A percentile compares a stretch with the other conserved stretches of the same genome.
Evolutionary conservation across 148 eudicot species (phyloP).

Genomic region (Nepenthes gracilis): DNA sequence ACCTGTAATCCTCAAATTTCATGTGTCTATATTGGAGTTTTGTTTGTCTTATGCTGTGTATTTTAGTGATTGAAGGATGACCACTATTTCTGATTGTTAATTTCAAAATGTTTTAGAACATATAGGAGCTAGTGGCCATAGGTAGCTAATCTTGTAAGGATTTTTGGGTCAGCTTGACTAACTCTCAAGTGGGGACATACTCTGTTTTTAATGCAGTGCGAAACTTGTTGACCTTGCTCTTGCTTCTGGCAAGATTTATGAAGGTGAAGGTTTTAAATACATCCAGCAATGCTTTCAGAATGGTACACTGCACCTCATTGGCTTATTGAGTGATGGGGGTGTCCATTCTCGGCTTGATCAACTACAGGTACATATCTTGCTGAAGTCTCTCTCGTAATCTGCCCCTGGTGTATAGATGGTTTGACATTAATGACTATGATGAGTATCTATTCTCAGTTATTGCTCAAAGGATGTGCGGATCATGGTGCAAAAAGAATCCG

Average conservation of each 20-base stretch:
- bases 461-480: constrained; percentile 71
- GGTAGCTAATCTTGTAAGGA: too few relatives aligned
- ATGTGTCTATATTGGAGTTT: too few relatives aligned
- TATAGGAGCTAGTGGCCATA: too few relatives aligned
- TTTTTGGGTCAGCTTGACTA: too few relatives aligned
- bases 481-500: constrained; percentile 88
- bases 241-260: constrained; percentile 74
- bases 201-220: constrained; percentile 34
- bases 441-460: constrained; percentile 27
- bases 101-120: too few relatives aligned
- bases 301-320: constrained; percentile 84
- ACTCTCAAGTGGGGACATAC: too few relatives aligned
- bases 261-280: constrained; percentile 80
- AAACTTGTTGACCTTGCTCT: constrained; percentile 92
- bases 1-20: too few relatives aligned
- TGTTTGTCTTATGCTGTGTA: too few relatives aligned
- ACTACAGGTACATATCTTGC: constrained; percentile 46
- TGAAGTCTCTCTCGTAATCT: neutral
- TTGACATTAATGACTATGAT: neutral
- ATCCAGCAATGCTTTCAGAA: constrained; percentile 56
- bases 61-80: too few relatives aligned
- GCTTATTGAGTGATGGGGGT: constrained; percentile 92
- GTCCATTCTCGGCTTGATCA: constrained; percentile 94
- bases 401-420: neutral
- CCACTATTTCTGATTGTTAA: too few relatives aligned